Base-by-base conservation (phyloP, 768 basidiomycete genomes). In the Mycena epipterygia region DNA sequence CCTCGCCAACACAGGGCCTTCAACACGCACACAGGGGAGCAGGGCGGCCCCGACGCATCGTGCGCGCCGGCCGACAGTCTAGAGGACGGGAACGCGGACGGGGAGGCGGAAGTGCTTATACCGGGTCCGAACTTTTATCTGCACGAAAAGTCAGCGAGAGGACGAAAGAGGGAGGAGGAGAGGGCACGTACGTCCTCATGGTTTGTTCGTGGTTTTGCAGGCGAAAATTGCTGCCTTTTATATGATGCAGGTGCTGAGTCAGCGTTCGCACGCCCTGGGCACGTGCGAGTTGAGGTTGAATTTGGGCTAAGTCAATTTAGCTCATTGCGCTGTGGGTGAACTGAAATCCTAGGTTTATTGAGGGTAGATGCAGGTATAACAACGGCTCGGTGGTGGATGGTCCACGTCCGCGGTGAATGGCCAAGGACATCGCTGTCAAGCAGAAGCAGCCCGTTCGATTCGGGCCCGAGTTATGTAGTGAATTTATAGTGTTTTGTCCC, bases 71-170 rank as follows among this genome's bases (percentile, higher is more conserved):
- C 63, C 71, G 53, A 67, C 76, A 71, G 42, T 94, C 88, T 94
- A 86, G 93, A 87, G 89, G 91, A 94, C 93, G 92, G 93, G 93
- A 94, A 95, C 94, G 94, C 94, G 94, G 92, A 89, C 93, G 89
- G 90, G 93, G 90, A 94, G 89, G 88, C 90, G 91, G 91, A 88
- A 87, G 82, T 88, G 89, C 89, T 91, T 85, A 83, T 79, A 83
- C 91, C 93, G 79, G 87, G 94, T 89, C 92, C 94, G 94, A 95
- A 95, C 94, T 95, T 93, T 93, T 89, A 79, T 90, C 71, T 72
- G 71, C 14, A 29, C 17, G 21, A 3, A 5, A 41, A 19, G 55
- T 25, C 21, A 27, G 35, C 21, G 37, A 11, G 19, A 27, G 41
- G 37, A 0, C 37, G 37, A 23, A 14, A 27, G 25, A 27, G 30